phyloP scores from a whole-genome alignment of 805 yeast species.

The Candida pini region DNA sequence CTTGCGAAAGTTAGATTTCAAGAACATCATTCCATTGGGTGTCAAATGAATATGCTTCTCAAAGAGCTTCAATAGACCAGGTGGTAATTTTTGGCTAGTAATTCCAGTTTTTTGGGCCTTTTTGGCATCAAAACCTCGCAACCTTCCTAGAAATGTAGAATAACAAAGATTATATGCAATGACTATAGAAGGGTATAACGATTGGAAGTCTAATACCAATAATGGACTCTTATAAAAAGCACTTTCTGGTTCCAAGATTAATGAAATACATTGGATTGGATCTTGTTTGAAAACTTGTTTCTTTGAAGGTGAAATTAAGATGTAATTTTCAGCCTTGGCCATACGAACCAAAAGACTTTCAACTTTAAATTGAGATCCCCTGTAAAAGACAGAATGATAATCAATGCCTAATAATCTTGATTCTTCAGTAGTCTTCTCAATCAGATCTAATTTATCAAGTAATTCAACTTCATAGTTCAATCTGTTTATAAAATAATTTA shows the following conservation, averaged over 20 bases:
- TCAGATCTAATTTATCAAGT: conserved; percentile 55
- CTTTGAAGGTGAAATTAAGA: conserved; percentile 75
- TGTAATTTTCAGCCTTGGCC: conserved; percentile 67
- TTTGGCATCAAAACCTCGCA: conserved; percentile 45
- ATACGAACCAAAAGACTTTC: conserved; percentile 77
- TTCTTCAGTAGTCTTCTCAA: conserved; percentile 71
- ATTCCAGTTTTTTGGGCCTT: conserved; percentile 50
- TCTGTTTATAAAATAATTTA: conserved; percentile 42
- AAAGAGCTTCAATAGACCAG: conserved; percentile 51
- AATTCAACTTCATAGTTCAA: conserved; percentile 40
- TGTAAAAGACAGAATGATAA: conserved; percentile 74
- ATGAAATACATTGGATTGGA: conserved; percentile 80
- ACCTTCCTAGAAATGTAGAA: conserved; percentile 62
- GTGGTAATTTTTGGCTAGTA: conserved; percentile 41
- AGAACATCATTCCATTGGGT: conserved; percentile 85
- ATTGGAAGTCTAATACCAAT: conserved; percentile 87
- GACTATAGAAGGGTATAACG: conserved; percentile 87
- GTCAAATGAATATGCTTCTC: conserved; percentile 57
- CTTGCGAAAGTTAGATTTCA: conserved; percentile 56
- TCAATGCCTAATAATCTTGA: conserved; percentile 86
- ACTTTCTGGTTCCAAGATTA: conserved; percentile 89
- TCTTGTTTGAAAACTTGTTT: conserved; percentile 77
- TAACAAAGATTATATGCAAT: conserved; percentile 89
- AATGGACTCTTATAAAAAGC: conserved; percentile 83
- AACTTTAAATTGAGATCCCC: conserved; percentile 94